Percentiles rank a stretch among this genome's conserved stretches.
Evolutionary conservation across 495 filamentous ascomycete genomes (phyloP).

Genomic region (Pyronema domesticum): DNA sequence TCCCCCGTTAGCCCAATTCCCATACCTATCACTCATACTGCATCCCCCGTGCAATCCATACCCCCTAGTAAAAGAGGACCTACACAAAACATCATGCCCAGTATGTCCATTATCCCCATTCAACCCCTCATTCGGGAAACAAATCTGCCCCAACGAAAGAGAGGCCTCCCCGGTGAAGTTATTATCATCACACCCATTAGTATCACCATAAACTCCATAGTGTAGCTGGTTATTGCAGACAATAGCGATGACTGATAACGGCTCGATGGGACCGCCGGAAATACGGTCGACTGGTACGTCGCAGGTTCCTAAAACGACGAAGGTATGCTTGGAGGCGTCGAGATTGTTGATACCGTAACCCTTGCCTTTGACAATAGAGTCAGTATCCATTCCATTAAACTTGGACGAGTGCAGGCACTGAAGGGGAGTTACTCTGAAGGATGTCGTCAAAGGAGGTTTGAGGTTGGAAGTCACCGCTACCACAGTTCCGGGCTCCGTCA

Average conservation of each 20-base stretch:
- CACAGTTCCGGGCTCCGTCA: neutral
- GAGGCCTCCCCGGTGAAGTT: constrained; percentile 37
- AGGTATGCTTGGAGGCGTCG: neutral
- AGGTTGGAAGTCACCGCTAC: neutral
- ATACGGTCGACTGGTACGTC: constrained; percentile 26
- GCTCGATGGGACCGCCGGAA: constrained; percentile 34
- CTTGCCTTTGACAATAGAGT: neutral
- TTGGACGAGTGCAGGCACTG: no score
- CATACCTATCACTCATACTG: neutral
- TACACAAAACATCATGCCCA: constrained; percentile 34
- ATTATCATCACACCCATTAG: constrained; percentile 32
- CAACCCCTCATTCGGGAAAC: constrained; percentile 30
- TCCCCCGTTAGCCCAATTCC: neutral
- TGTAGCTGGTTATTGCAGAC: constrained; percentile 41
- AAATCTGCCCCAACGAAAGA: constrained; percentile 38
- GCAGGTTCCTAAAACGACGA: constrained; percentile 1
- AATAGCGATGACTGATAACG: constrained; percentile 43
- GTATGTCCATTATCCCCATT: constrained; percentile 35
- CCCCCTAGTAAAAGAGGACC: neutral
- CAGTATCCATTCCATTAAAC: neutral
- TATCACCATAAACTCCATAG: constrained; percentile 49
- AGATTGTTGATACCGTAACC: neutral
- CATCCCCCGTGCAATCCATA: neutral
- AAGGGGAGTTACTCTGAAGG: neutral
- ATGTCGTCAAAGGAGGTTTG: neutral